Evolutionary conservation across 2,329 filamentous ascomycete genomes (phyloP).

Genomic region (Sporothrix curviconia): DNA sequence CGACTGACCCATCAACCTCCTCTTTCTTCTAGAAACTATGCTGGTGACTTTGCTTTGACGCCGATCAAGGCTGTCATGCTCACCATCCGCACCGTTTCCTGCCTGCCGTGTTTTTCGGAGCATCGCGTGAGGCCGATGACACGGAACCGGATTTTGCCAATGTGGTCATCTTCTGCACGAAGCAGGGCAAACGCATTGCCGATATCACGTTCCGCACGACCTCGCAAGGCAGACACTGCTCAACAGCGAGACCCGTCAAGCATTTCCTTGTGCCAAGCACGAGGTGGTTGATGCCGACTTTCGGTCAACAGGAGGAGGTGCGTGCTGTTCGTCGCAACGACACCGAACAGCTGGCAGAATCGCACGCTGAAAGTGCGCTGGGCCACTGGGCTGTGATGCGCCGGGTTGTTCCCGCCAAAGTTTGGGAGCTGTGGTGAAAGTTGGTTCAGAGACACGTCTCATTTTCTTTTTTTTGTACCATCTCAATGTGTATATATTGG

Average conservation of each 20-base stretch:
- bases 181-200: conserved; percentile 40
- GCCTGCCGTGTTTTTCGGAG: conserved; percentile 89
- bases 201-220: conserved; percentile 53
- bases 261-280: conserved; percentile 64
- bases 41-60: conserved; percentile 74
- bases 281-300: conserved; percentile 56
- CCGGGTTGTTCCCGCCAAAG: conserved; percentile 62
- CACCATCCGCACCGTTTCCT: conserved; percentile 79
- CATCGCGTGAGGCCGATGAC: conserved; percentile 46
- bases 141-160: conserved; percentile 75
- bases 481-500: too few relatives aligned
- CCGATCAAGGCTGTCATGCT: conserved; percentile 71
- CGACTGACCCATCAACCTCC: neutral
- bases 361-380: conserved; percentile 68
- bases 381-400: conserved; percentile 94
- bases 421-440: conserved; percentile 87
- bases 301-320: conserved; percentile 36
- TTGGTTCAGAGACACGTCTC: too few relatives aligned
- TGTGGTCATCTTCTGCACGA: conserved; percentile 91
- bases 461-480: too few relatives aligned
- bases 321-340: conserved; percentile 56
- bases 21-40: conserved; percentile 69
- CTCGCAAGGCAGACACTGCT: conserved; percentile 62
- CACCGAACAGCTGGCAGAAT: conserved; percentile 59
- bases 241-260: conserved; percentile 60